Percentiles rank a stretch among this genome's conserved stretches.
These are phyloP conservation scores for Proliferodiscus dingleyae DNA, from an alignment of 2,329 filamentous ascomycete genomes.

Conservation along the genomic window DNA sequence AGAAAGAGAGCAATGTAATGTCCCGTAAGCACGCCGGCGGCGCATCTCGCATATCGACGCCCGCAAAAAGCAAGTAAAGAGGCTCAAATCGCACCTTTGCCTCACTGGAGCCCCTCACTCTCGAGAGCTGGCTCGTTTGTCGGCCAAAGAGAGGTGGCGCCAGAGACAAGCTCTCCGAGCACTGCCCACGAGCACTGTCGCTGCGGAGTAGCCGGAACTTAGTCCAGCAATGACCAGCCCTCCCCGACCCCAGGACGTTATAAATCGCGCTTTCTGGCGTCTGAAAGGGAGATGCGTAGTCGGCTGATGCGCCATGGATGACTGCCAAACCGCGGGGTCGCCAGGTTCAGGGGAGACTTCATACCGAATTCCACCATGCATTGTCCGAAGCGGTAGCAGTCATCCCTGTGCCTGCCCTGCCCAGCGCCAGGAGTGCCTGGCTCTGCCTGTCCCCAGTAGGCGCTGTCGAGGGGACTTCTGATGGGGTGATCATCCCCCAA, in stretches of 20 bases:
- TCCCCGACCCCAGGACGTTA: neutral
- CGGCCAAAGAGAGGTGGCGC: neutral
- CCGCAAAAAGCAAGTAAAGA: constrained; percentile 14
- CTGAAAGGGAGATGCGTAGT: constrained; percentile 2
- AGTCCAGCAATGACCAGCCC: neutral
- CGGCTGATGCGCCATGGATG: constrained; percentile 7
- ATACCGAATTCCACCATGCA: too few relatives aligned
- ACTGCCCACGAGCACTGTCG: neutral
- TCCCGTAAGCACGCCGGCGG: neutral
- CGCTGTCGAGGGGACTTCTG: neutral
- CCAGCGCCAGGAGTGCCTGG: too few relatives aligned
- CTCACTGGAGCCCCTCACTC: neutral
- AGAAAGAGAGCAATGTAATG: too few relatives aligned
- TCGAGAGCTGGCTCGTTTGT: too few relatives aligned
- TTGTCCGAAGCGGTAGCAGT: too few relatives aligned
- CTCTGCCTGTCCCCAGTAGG: neutral
- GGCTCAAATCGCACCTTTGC: constrained; percentile 16
- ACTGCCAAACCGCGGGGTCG: constrained; percentile 4
- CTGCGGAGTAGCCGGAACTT: neutral
- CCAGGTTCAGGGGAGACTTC: too few relatives aligned
- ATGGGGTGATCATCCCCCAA: constrained; percentile 18
- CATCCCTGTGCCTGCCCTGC: too few relatives aligned
- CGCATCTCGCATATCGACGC: neutral
- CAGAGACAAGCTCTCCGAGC: neutral
- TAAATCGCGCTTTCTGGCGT: neutral